Base-by-base conservation (phyloP, 1,139 yeast genomes). In the Magnusiomyces magnusii region DNA sequence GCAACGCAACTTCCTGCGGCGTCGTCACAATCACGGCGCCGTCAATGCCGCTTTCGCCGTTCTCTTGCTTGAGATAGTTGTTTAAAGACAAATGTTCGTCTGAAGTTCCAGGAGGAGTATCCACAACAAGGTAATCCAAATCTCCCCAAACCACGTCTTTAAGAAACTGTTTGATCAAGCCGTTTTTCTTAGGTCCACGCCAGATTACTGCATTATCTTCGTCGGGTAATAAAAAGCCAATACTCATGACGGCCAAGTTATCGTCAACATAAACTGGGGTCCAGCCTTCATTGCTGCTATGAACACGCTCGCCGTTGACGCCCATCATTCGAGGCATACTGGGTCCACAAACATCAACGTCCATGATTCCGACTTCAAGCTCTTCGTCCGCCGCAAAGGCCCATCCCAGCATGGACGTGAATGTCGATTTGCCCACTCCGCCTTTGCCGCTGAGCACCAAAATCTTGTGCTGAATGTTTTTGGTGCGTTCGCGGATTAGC, bases 161-260 rank as follows among this genome's bases (percentile, higher is more conserved):
- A 53, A 95, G 77, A 69, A 95, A 92, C 72, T 95, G 99, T 60
- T 93, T 81, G 52, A 95, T 88, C 98, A 95, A 93, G 25, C 98
- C 97, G 0, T 98, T 92, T 71, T 95, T 95, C 72, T 92, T 91
- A 1, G 99, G 99, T 0, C 99, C 99, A 68, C 98, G 79, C 99
- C 99, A 95, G 9, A 93, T 97, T 39, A 95, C 95, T 24, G 96
- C 85, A 67, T 87, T 88, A 28, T 95, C 96, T 60, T 98, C 75
- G 69, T 88, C 85, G 21, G 87, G 86, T 10, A 93, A 73, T 53
- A 95, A 72, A 68, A 95, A 93, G 2, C 99, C 99, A n/a, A 95
- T 75, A 3, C 97, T 89, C 87, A 93, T 91, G 54, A 92, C 79
- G 51, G 83, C 76, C 60, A 65, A 72, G 58, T 24, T 62, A 63